These are phyloP conservation scores for Vanilla planifolia DNA, from an alignment of 106 monocot species.

Conservation along the genomic window DNA sequence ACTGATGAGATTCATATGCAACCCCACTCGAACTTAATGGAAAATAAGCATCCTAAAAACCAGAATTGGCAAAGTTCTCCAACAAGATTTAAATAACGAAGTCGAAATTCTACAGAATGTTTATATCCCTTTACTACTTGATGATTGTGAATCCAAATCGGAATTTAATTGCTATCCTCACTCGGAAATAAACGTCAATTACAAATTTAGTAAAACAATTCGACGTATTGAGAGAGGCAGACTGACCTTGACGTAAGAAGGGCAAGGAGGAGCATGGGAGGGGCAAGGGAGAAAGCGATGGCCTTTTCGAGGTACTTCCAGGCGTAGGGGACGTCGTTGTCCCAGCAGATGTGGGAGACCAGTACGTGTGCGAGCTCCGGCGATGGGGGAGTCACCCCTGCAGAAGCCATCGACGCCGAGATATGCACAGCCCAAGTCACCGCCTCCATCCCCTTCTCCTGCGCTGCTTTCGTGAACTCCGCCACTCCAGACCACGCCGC, in stretches of 20 bases:
- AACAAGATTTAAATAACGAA: too few species aligned
- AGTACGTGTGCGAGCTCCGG: conserved; percentile 32
- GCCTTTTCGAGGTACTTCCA: conserved; percentile 92
- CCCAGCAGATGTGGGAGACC: conserved; percentile 41
- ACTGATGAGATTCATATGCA: too few species aligned
- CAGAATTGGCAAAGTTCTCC: too few species aligned
- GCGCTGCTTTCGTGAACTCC: conserved; percentile 41
- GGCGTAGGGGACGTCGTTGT: conserved; percentile 28
- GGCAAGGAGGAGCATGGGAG: conserved; percentile 61
- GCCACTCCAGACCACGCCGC: conserved; percentile 21
- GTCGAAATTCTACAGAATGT: background rate
- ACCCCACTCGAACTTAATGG: too few species aligned
- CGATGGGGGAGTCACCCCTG: conserved; percentile 15
- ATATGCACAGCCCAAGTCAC: conserved; percentile 27
- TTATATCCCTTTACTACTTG: background rate
- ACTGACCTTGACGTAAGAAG: conserved; percentile 67
- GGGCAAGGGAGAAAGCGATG: conserved; percentile 44
- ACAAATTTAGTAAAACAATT: background rate
- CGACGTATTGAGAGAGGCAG: background rate
- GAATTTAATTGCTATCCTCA: background rate
- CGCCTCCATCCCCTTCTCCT: conserved; percentile 21
- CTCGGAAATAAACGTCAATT: background rate
- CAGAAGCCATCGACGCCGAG: conserved; percentile 12
- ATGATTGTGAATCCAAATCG: background rate
- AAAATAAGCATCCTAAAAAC: too few species aligned